Evolutionary conservation across 75 land plant genomes (phyloP), one percentile per base, ranked within the genome.

Genomic region (Pinus taeda): DNA sequence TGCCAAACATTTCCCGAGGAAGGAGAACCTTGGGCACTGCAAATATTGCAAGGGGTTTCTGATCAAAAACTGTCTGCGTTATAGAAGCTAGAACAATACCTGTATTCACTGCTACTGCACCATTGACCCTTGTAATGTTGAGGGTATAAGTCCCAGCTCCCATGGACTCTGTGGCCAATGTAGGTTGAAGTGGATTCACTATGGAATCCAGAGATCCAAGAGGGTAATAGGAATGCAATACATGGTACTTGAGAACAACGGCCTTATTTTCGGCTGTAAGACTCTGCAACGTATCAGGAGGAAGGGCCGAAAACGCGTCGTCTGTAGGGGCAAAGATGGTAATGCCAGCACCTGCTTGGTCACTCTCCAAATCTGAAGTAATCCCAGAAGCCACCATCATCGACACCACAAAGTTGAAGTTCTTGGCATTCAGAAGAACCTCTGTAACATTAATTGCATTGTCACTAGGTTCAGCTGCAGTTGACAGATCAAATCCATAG

Each of bases 281-380:
- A 8, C 65, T 55, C 74, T 66, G 73, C 29, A 81, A 57, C 18
- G 81, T 60, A n/a, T 70, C 82, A 30, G 70, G 58, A 30, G 83
- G 75, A 7, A 81, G 80, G 13, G 66, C 73, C 12, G 66, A 56
- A 57, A 82, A 80, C 36, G 84, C 84, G 15, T 61, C 82, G 57
- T 82, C 84, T 18, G 76, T 81, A 15, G 84, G 84, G 14, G 84
- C 84, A 21, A 82, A 82, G 21, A 82, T 60, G 65, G 83, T 82
- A 57, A 82, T 74, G 30, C 84, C 84, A 15, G 60, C 83, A 14
- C 66, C 63, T 26, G 66, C 56, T 45, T 82, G 71, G 57, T 73
- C 82, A 33, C 56, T 76, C 42, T 79, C 84, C 56, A 79, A 71
- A 15, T 57, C 73, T 20, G 82, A 65, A 45, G 74, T 62, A 26